These are phyloP conservation scores for Paxillus ammoniavirescens DNA, from an alignment of 768 basidiomycete genomes.

Conservation along the genomic window DNA sequence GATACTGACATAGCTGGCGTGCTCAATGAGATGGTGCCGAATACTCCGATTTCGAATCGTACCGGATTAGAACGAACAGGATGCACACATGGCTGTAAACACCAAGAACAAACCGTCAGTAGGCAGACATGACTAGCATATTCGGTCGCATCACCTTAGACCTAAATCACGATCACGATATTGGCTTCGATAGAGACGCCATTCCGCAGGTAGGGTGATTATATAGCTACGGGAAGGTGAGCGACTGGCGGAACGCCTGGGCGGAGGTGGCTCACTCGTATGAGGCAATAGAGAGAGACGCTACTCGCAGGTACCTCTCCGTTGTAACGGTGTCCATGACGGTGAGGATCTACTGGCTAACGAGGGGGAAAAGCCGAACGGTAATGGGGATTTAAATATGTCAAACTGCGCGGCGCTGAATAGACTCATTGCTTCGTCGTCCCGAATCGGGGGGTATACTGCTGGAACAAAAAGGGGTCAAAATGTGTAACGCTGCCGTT, in stretches of 20 bases:
- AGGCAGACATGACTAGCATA: background rate
- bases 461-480: background rate
- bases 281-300: constrained; percentile 35
- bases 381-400: background rate
- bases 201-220: constrained; percentile 32
- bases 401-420: background rate
- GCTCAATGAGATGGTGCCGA: constrained; percentile 2
- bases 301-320: constrained; percentile 33
- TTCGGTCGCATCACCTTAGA: constrained; percentile 22
- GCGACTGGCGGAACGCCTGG: background rate
- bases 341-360: background rate
- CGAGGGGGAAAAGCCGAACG: background rate
- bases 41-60: background rate
- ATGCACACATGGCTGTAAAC: constrained; percentile 25
- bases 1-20: constrained; percentile 39
- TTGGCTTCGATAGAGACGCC: constrained; percentile 34
- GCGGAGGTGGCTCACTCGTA: constrained; percentile 33
- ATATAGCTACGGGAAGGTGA: constrained; percentile 22
- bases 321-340: constrained; percentile 8
- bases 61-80: constrained; percentile 35
- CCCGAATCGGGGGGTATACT: background rate
- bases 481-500: too few relatives aligned
- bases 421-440: background rate
- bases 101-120: background rate
- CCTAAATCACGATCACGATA: constrained; percentile 11